Conservation (phyloP, 768 basidiomycete genomes). For the Lentinula sp. region DNA sequence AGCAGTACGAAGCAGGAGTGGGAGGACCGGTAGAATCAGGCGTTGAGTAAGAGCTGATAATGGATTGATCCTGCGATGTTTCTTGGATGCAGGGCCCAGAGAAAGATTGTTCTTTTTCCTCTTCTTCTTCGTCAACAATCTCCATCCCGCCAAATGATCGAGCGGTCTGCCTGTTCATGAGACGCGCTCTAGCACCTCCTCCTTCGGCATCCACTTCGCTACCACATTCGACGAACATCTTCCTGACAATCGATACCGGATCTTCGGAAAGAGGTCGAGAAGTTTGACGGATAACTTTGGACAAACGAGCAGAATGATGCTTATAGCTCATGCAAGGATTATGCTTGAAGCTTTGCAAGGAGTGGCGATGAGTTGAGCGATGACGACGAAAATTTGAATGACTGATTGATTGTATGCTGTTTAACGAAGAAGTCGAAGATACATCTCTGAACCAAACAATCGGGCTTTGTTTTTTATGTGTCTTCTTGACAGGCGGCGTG, state of each 20-base stretch:
- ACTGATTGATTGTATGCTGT: background rate
- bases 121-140: slow-evolving; percentile 7
- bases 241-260: slow-evolving; percentile 2
- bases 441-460: slow-evolving; percentile 2
- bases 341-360: background rate
- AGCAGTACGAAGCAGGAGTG: background rate
- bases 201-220: background rate
- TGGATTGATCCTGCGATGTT: background rate
- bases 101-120: background rate
- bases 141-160: slow-evolving; percentile 6
- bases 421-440: background rate
- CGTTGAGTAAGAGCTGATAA: background rate
- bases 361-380: background rate
- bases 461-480: slow-evolving; percentile 4
- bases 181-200: background rate
- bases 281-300: background rate
- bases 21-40: background rate
- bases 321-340: slow-evolving; percentile 1
- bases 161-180: slow-evolving; percentile 1
- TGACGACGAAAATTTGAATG: background rate
- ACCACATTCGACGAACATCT: slow-evolving; percentile 1
- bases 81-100: background rate
- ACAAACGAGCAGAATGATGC: background rate
- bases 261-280: slow-evolving; percentile 1
- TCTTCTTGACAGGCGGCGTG: background rate